Base-by-base conservation (phyloP, 352 stramenopile species). In the Phytophthora sojae region DNA sequence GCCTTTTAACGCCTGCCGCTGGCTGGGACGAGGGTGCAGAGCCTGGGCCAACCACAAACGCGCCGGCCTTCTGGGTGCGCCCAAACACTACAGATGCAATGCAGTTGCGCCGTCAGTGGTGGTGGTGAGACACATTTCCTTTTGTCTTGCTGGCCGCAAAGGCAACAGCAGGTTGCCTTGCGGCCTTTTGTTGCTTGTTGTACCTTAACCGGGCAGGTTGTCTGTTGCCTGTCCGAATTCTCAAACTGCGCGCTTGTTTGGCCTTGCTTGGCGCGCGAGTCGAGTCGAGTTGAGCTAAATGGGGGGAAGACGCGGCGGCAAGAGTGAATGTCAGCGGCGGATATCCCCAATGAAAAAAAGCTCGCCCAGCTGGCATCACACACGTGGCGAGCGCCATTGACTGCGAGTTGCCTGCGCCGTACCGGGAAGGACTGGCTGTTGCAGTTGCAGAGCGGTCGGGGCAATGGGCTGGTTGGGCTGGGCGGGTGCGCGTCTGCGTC, bases 301-400 rank as follows among this genome's bases (percentile, higher is more conserved):
- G 32, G 23, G 51, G 57, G 57, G 64, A 26, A 64, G 29, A 69
- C 19, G 57, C 45, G 50, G 42, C 39, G 32, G 19, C 42, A 71
- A 64, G 65, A 77, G 60, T 77, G 70, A 77, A 75, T 67, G 60
- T 77, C 60, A 77, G 37, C 57, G 55, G 30, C 15, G 52, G 57
- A 69, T 73, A 60, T 69, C 14, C 45, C 12, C 35, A 64, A 49
- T 68, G 52, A 70, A 62, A 64, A 47, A 75, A 70, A 61, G 49
- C 56, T 77, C 49, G 49, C 53, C 64, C 69, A 76, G 59, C 59
- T 77, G 59, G 54, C 61, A 59, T 47, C 15, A 39, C 39, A 39
- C 39, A 47, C 39, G 39, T 47, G 39, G 39, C 39, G 39, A 47
- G 17, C 39, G 39, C 35, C 14, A 47, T 47, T 47, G 39, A 30